Evolutionary conservation across 208 protist genomes (phyloP), one percentile per base, ranked within the genome.

Genomic region (Trypanosomatidae sp.): DNA sequence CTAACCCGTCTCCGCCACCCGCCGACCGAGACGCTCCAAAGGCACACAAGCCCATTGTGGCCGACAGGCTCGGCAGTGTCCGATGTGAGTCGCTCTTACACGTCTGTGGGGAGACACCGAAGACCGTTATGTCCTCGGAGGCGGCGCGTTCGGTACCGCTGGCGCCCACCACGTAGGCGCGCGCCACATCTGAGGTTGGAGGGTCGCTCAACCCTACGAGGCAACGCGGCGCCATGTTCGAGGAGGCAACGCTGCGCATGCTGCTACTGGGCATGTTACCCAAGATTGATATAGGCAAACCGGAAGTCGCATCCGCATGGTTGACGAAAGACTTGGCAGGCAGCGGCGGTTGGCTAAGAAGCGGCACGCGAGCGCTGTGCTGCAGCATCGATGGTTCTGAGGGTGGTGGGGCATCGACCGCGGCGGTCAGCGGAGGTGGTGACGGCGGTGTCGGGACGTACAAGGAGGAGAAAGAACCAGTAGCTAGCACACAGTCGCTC

Each of bases 41-140:
- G 12, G 44, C 28, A 41, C 62, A 79, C 4, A 68, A 79, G 25
- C 62, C 53, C 10, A 39, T 50, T 60, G 52, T 73, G 43, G 68
- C 43, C n/a, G 67, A 41, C 39, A 49, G 15, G 30, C 62, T 69
- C 6, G 59, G 74, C 60, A 64, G 62, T 12, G 68, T 70, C 41
- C 59, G 68, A 60, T 69, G 68, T 60, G 62, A 73, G 60, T 79
- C 74, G 13, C 60, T 73, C 41, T 53, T 30, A 71, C 19, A 75
- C 43, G 66, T 73, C 50, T 68, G 67, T 36, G 52, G 65, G 58
- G 64, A 73, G 1, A 71, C 67, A 19, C 52, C 8, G 46, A 68
- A 50, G 6, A 25, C 64, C 12, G 44, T 1, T 43, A 0, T 53
- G 64, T 36, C n/a, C 10, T 53, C 64, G 44, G 44, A 33, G 25